A percentile compares a stretch with the other conserved stretches of the same genome.
Conservation (phyloP, 2,329 filamentous ascomycete genomes). For the Xylariaceae sp. region DNA sequence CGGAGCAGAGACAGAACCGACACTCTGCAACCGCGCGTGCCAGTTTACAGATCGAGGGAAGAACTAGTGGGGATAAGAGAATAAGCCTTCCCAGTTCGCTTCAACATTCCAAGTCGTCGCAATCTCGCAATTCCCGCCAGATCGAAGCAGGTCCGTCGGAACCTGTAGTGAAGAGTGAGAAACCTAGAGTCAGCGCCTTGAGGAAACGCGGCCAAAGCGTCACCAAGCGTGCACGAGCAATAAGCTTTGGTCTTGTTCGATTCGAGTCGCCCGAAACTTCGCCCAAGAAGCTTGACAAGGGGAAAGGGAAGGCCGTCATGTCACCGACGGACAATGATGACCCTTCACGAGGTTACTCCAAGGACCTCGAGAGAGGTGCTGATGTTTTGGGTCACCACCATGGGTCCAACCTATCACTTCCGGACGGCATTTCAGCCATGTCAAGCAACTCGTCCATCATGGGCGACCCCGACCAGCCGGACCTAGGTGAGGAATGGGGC, state of each 20-base stretch:
- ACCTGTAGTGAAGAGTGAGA: constrained; percentile 23
- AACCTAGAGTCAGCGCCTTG: constrained; percentile 25
- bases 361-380: constrained; percentile 59
- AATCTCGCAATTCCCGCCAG: constrained; percentile 19
- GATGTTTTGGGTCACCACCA: constrained; percentile 45
- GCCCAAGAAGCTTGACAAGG: constrained; percentile 46
- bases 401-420: constrained; percentile 51
- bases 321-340: constrained; percentile 41
- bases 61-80: constrained; percentile 49
- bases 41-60: constrained; percentile 56
- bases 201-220: constrained; percentile 38
- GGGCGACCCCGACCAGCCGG: constrained; percentile 64
- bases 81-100: constrained; percentile 58
- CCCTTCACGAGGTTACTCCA: constrained; percentile 44
- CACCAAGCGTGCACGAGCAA: constrained; percentile 31
- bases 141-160: constrained; percentile 32
- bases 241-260: constrained; percentile 37
- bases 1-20: constrained; percentile 52
- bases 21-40: constrained; percentile 47
- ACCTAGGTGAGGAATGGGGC: constrained; percentile 82
- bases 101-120: constrained; percentile 43
- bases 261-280: constrained; percentile 23
- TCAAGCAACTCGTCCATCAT: constrained; percentile 64
- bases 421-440: constrained; percentile 57
- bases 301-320: constrained; percentile 56